Evolutionary conservation across 1,284 basidiomycete species (phyloP), one percentile per base, ranked within the genome.

Genomic region (Rhodotorula sp.): DNA sequence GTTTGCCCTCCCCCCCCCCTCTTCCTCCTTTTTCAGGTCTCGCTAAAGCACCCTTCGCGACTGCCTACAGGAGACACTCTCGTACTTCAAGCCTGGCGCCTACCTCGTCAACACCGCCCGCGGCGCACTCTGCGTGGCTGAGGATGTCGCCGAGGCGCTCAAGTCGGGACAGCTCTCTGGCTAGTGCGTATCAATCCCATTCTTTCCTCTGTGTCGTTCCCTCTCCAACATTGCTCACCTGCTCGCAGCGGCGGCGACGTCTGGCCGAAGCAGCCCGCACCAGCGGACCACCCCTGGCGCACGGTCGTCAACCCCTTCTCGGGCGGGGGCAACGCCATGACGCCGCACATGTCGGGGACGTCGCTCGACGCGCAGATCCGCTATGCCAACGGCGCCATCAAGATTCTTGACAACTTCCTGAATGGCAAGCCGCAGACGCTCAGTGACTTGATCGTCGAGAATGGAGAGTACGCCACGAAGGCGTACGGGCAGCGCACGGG

Each of bases 41-140:
- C 1, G 37, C n/a, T 46, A 29, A 9, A 0, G 25, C 21, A 51
- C 51, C n/a, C n/a, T n/a, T 29, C 10, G 37, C 55, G 48, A 17
- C n/a, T 21, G 32, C 34, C 8, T 94, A 84, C 86, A 87, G 56
- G 91, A 94, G 53, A 88, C 92, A 63, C 85, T 98, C 78, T 87
- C 87, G 80, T 90, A 91, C 84, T 91, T 97, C 87, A 97, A 97
- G 87, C 90, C 91, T 80, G 86, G 85, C 41, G 79, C 82, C 3
- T 80, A 76, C 76, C 72, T 80, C 64, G 78, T 80, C 74, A 80
- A 80, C 77, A 80, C 79, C 10, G 94, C 94, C 56, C 91, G 93
- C 78, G 94, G 94, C 59, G 94, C 94, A 63, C 94, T 97, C 80
- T 92, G 90, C 81, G 89, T 93, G 83, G 88, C 89, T 75, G 86